These are phyloP conservation scores for Komagataella pastoris DNA, from an alignment of 805 yeast genomes.

Conservation along the genomic window DNA sequence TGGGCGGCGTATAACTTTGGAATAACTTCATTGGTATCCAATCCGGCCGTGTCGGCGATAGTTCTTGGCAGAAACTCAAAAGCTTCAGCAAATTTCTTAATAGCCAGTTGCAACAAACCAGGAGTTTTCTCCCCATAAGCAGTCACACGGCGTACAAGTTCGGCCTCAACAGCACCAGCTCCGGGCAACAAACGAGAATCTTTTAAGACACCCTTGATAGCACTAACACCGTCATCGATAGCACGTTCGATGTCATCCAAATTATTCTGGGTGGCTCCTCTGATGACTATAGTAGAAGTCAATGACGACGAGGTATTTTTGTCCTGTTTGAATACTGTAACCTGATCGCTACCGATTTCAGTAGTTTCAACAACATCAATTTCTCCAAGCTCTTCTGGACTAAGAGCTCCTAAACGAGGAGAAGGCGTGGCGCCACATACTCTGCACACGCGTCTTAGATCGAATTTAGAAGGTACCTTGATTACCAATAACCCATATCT, in stretches of 20 bases:
- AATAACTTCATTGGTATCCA: slow-evolving; percentile 80
- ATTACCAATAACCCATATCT: slow-evolving; percentile 75
- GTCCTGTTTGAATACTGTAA: slow-evolving; percentile 81
- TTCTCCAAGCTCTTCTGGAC: slow-evolving; percentile 85
- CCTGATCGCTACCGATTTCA: slow-evolving; percentile 97
- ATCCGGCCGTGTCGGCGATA: slow-evolving; percentile 87
- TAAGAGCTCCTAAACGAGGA: slow-evolving; percentile 88
- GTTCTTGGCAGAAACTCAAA: slow-evolving; percentile 91
- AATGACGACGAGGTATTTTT: slow-evolving; percentile 37
- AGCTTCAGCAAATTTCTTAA: slow-evolving; percentile 86
- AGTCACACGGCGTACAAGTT: slow-evolving; percentile 66
- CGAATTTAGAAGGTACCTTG: slow-evolving; percentile 89
- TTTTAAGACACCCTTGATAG: slow-evolving; percentile 78
- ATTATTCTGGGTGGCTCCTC: slow-evolving; percentile 94
- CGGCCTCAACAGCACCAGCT: slow-evolving; percentile 93
- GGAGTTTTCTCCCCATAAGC: slow-evolving; percentile 89
- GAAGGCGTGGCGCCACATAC: slow-evolving; percentile 97
- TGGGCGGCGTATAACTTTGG: slow-evolving; percentile 86
- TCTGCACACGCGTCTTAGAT: slow-evolving; percentile 83
- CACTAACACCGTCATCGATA: slow-evolving; percentile 91
- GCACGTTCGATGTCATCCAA: slow-evolving; percentile 95
- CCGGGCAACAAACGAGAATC: slow-evolving; percentile 81
- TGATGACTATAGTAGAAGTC: slow-evolving; percentile 83
- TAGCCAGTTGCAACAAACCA: slow-evolving; percentile 84
- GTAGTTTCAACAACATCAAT: slow-evolving; percentile 80